Evolutionary conservation across 2,329 filamentous ascomycete species (phyloP), one percentile per base, ranked within the genome.

Genomic region (Epichloe aotearoae): DNA sequence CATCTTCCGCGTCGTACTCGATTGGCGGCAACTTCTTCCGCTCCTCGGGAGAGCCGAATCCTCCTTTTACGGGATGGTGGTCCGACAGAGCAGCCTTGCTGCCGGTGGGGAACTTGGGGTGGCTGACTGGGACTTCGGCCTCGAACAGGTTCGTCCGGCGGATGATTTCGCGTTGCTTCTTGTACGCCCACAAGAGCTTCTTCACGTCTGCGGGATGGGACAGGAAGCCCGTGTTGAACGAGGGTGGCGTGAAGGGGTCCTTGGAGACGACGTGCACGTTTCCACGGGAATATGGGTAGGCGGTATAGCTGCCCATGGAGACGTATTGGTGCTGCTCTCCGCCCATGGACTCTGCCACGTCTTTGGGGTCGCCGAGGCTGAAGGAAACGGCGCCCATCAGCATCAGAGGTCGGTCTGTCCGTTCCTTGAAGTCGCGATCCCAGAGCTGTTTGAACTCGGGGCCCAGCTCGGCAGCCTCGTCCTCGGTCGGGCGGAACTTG

Each of bases 171-270:
- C 81, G 76, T 39, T 73, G 70, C 55, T 75, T 76, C 64, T 84
- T 84, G 68, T 84, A 84, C 1, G 68, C 73, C 79, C 80, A 83
- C 11, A 80, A 56, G 12, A 77, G 73, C 57, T 73, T 77, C 60
- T 75, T 75, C 30, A 82, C 34, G 58, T 83, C 80, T 23, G 77
- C 61, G 2, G 69, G 68, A 23, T 71, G 64, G 6, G 52, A 49
- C n/a, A 61, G 43, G 63, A 73, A 80, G 11, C 79, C 80, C 0
- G 73, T 65, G 51, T 79, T 71, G 56, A 84, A 81, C 50, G 79
- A 73, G 10, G 73, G 64, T 2, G 69, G 63, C n/a, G 72, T 69
- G 15, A 64, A 57, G 3, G 70, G 54, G 3, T 66, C 59, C 14
- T 66, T 62, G 1, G 69, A 67, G 2, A 68, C 71, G 58, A 84